Base-by-base conservation (phyloP, 2,329 filamentous ascomycete genomes). In the Elsinoe arachidis region DNA sequence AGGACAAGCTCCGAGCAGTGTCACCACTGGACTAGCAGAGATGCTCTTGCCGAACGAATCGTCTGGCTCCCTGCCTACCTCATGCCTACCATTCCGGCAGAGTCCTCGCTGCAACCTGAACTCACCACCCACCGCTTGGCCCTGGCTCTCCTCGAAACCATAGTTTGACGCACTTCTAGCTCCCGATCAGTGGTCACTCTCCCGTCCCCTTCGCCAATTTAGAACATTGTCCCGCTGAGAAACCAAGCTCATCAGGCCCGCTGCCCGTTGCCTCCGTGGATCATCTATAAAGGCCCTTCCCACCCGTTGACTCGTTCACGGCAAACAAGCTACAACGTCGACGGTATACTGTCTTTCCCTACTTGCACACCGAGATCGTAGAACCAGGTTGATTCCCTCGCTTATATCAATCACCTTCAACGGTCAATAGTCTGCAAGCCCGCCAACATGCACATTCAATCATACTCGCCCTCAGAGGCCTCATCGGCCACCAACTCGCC, bases 201-300 rank as follows among this genome's bases (percentile, higher is more conserved):
- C 34, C 12, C 46, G 26, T 30, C 34, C 15, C 49, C 49, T 35
- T 38, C 9, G 33, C 34, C 34, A 53, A 39, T 38, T 53, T 53
- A 39, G 49, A 53, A 53, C 49, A 53, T 30, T 53, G 49, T 53
- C 49, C 49, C 49, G 49, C 33, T 53, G 34, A 53, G 49, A 53
- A 53, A 53, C 49, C 49, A 53, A 53, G 49, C 34, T 53, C 49
- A 53, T 39, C 49, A 53, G 49, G 49, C 49, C 49, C 49, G n/a
- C 38, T 21, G 26, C 49, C 38, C 49, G 30, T 53, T 21, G 26
- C 49, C 38, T 34, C 49, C 49, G 34, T 53, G 49, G 49, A 53
- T 53, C 49, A 53, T 17, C 33, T 53, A 53, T 53, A 53, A 53
- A 53, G 49, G 17, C 26, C 49, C 49, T 53, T 19, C 49, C 33